Percentiles rank a stretch among this genome's conserved stretches.
Evolutionary conservation across 805 yeast genomes (phyloP).

Genomic region (Starmerella cellae): DNA sequence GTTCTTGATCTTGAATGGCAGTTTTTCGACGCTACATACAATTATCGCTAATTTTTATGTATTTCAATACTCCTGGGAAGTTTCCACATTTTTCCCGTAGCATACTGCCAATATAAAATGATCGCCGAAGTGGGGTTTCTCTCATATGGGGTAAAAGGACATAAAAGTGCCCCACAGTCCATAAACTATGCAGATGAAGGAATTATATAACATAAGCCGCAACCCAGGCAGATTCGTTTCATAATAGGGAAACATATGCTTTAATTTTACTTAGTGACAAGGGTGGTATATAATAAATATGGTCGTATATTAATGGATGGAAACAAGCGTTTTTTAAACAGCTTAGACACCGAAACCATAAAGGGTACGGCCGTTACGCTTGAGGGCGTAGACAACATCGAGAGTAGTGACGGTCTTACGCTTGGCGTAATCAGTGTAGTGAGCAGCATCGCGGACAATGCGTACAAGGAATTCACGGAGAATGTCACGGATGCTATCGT

Average conservation of each 20-base stretch:
- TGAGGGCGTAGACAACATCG: conserved; percentile 97
- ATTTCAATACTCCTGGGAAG: too few species aligned
- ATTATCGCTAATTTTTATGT: too few species aligned
- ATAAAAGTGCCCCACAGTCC: too few species aligned
- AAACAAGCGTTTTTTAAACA: conserved; percentile 4
- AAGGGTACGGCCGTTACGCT: conserved; percentile 99
- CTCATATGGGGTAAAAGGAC: too few species aligned
- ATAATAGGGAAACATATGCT: too few species aligned
- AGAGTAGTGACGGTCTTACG: conserved; percentile 98
- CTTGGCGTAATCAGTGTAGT: conserved; percentile 99
- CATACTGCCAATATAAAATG: too few species aligned
- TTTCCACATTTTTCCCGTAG: too few species aligned
- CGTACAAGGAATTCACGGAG: conserved; percentile 90
- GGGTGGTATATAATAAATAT: conserved; percentile 11
- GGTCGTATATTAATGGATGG: background rate
- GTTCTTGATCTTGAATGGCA: conserved; percentile 7
- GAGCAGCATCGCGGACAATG: conserved; percentile 97
- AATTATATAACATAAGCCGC: too few species aligned
- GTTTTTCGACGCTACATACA: conserved; percentile 14
- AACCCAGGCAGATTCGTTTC: too few species aligned
- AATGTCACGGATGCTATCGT: conserved; percentile 97
- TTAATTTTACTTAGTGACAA: background rate
- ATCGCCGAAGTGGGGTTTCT: too few species aligned
- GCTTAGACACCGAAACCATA: conserved; percentile 99
- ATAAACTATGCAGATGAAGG: too few species aligned